phyloP scores from a whole-genome alignment of 1,139 yeast species.

The Yamadazyma pseudoaaseri region DNA sequence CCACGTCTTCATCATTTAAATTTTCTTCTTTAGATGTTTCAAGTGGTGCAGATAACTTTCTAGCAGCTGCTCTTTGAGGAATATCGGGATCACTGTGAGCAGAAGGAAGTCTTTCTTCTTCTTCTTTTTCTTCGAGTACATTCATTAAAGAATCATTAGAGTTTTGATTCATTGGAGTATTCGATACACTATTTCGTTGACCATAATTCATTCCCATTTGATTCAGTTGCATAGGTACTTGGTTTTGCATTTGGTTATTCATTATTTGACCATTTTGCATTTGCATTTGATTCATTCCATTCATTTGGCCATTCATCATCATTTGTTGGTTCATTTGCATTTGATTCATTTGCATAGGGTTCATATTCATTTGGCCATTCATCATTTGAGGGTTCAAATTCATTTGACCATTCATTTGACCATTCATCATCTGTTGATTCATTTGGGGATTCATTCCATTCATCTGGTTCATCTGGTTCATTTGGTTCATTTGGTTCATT shows the following conservation, averaged over 20 bases:
- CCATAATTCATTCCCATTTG: constrained; percentile 3
- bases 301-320: constrained; percentile 7
- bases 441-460: constrained; percentile 8
- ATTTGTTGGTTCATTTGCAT: constrained; percentile 1
- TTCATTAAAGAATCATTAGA: constrained; percentile 42
- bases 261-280: constrained; percentile 3
- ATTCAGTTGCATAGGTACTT: constrained; percentile 3
- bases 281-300: constrained; percentile 2
- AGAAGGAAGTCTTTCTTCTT: constrained; percentile 13
- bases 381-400: constrained; percentile 3
- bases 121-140: constrained; percentile 44
- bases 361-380: constrained; percentile 8
- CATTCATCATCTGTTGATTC: constrained; percentile 7
- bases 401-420: constrained; percentile 7
- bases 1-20: constrained; percentile 27
- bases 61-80: constrained; percentile 4
- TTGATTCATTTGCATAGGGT: constrained; percentile 1
- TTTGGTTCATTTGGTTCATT: constrained; percentile 2
- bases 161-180: constrained; percentile 11
- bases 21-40: constrained; percentile 9
- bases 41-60: neutral
- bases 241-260: constrained; percentile 1
- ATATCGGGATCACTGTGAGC: neutral
- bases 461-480: constrained; percentile 7
- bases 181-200: constrained; percentile 2